Evolutionary conservation across 2,329 filamentous ascomycete species (phyloP).

Genomic region (Acarospora socialis): DNA sequence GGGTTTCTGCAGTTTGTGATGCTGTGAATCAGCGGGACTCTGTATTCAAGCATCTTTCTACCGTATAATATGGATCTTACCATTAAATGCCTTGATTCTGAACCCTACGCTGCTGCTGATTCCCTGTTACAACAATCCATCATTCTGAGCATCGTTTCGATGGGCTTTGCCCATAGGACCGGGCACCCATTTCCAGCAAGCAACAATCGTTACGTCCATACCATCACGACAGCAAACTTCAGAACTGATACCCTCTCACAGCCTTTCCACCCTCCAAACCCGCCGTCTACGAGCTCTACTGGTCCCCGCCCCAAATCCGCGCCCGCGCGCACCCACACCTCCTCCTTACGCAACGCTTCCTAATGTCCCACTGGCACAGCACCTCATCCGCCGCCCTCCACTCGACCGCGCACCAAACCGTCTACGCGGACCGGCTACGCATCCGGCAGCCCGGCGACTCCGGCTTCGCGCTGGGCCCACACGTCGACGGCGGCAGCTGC

Average conservation of each 20-base stretch:
- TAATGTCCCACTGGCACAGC: conserved; percentile 52
- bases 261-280: conserved; percentile 53
- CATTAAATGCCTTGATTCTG: too few species aligned
- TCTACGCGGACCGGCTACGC: conserved; percentile 58
- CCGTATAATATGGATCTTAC: too few species aligned
- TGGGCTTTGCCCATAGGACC: too few species aligned
- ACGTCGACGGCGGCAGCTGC: conserved; percentile 59
- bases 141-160: too few species aligned
- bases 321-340: conserved; percentile 54
- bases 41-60: too few species aligned
- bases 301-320: conserved; percentile 53
- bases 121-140: too few species aligned
- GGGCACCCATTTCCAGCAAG: too few species aligned
- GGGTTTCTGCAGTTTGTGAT: too few species aligned
- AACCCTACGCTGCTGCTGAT: too few species aligned
- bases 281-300: conserved; percentile 63
- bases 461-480: conserved; percentile 57
- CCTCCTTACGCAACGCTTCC: conserved; percentile 43
- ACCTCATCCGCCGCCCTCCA: conserved; percentile 27
- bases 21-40: too few species aligned
- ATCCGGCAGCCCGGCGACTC: conserved; percentile 59
- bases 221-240: too few species aligned
- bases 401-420: conserved; percentile 44
- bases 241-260: conserved; percentile 21
- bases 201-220: too few species aligned